Base-by-base conservation (phyloP, 768 basidiomycete species). In the Tylopilus subfusipes region DNA sequence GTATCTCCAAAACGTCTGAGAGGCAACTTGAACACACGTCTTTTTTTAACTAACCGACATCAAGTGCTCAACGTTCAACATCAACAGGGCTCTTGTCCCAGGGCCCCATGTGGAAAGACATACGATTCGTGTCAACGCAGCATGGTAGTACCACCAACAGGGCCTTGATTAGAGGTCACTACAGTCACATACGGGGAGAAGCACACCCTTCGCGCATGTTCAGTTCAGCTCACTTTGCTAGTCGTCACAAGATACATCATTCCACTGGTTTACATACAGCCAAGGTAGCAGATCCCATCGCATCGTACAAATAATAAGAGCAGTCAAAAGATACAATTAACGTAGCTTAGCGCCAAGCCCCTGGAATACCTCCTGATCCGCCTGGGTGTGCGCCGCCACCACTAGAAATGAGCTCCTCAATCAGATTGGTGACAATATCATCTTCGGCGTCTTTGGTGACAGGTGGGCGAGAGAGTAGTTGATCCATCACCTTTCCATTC, bases 361-460 rank as follows among this genome's bases (percentile, higher is more conserved):
- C 81, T 42, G 78, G 78, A 48, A 76, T 65, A 31, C 70, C 72
- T 27, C 66, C 61, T 30, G 73, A 64, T 44, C 70, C 58, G 34
- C 70, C 63, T 42, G 73, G 75, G 3, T 70, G 74, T 31, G 75
- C 72, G 14, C 72, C 75, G 34, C 68, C 67, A 48, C 73, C 65
- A 54, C 68, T 68, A 5, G 80, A 73, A 42, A 86, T 68, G 47
- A 88, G 71, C 40, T 81, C 81, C 59, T 88, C 80, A 43, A 86
- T 68, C 59, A 88, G 58, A 7, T 74, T 81, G 13, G 83, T 85
- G 30, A 86, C 82, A 49, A 87, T 79, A 51, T 85, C 79, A 59
- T 86, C 85, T 65, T 88, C 86, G 1, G 68, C 68, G 11, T 85
- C 85, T 59, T 80, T 83, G 24, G 72, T 73, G 11, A 78, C 58